Conservation (phyloP, 2,329 filamentous ascomycete genomes). For the Dactylellina drechsleri region DNA sequence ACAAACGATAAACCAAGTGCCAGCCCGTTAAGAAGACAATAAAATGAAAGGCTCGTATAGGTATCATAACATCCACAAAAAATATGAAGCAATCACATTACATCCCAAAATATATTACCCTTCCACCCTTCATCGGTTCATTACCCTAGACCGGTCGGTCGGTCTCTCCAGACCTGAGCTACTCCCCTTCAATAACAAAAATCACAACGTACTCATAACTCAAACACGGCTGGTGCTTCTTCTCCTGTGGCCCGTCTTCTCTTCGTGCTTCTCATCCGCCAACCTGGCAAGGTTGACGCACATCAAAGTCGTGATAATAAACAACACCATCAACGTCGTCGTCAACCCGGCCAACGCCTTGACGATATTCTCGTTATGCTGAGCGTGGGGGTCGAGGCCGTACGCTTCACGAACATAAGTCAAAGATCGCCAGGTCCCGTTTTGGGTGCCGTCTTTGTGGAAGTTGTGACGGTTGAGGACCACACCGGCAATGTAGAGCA, state of each 20-base stretch:
- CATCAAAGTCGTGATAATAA: slow-evolving; percentile 47
- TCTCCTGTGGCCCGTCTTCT: slow-evolving; percentile 48
- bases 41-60: slow-evolving; percentile 8
- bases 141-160: no score
- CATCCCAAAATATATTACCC: neutral
- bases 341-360: slow-evolving; percentile 44
- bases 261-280: slow-evolving; percentile 52
- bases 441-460: slow-evolving; percentile 39
- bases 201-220: neutral
- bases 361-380: slow-evolving; percentile 35
- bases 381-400: slow-evolving; percentile 26
- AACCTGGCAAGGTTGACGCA: slow-evolving; percentile 42
- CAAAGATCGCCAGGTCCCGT: slow-evolving; percentile 34
- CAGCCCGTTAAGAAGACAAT: neutral
- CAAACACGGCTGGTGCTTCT: slow-evolving; percentile 33
- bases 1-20: neutral
- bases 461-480: slow-evolving; percentile 51
- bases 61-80: slow-evolving; percentile 39
- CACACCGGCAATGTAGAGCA: slow-evolving; percentile 48
- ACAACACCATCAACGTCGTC: slow-evolving; percentile 48
- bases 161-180: no score
- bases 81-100: neutral
- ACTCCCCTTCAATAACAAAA: neutral
- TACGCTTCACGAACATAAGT: slow-evolving; percentile 16
- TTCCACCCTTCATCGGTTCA: no score